Base-by-base conservation (phyloP, 2,329 filamentous ascomycete genomes). In the Harringtonia aguacate region DNA sequence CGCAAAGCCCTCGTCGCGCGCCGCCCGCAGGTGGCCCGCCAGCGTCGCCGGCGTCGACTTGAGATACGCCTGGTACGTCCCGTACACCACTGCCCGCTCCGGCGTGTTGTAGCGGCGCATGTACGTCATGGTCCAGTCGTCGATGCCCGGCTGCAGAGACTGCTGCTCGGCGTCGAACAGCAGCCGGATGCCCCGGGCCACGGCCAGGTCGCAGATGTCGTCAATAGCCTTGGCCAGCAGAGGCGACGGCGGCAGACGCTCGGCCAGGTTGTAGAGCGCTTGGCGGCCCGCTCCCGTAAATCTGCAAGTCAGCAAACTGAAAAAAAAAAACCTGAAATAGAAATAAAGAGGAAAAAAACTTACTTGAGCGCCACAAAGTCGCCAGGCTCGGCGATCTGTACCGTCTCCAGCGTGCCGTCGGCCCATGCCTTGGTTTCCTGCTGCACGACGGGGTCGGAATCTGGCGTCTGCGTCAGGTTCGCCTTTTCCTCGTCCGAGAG, bases 111-210 rank as follows among this genome's bases (percentile, higher is more conserved):
- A 89, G 57, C 75, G 78, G 53, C 77, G 75, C 68, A 88, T 85
- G 53, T 87, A 82, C n/a, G 73, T 65, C 40, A 92, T 62, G 6
- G 81, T 86, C 83, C 87, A 90, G 52, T 77, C 73, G 58, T 92
- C 82, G 48, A 94, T 90, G 8, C 86, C 86, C 7, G 73, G 67
- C 63, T 94, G 86, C 27, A 92, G 73, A 44, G 76, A 73, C 45
- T 81, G 79, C 61, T 94, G 86, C 63, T 95, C 89, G 2, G 87
- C 89, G 50, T 94, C 86, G 49, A 94, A 86, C 3, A 94, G 75
- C 1, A 95, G 71, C 4, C 77, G 73, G 3, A 94, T 77, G 21
- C 81, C 77, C 41, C 81, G 78, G 31, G 75, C 66, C 3, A 76
- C 71, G 0, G 87, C 87, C 15, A 84, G 73, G 38, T 79, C 68